Conservation (phyloP, 805 yeast genomes). For the Pichia insulana region DNA sequence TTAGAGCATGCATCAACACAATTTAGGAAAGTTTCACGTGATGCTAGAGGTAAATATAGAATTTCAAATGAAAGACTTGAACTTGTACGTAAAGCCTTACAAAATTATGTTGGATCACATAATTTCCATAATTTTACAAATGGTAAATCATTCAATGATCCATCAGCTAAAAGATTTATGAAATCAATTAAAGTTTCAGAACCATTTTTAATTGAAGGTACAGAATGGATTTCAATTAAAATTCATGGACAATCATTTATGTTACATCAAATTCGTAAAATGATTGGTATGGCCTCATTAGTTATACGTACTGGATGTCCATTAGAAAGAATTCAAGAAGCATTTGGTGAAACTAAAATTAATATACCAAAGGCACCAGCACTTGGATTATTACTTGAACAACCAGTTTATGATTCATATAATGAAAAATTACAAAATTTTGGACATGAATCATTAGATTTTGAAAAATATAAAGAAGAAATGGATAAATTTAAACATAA, state of each 20-base stretch:
- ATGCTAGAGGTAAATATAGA: slow-evolving; percentile 60
- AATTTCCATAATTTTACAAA: slow-evolving; percentile 52
- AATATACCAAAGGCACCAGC: slow-evolving; percentile 98
- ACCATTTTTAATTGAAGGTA: slow-evolving; percentile 85
- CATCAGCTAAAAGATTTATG: slow-evolving; percentile 80
- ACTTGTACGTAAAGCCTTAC: slow-evolving; percentile 58
- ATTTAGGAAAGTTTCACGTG: slow-evolving; percentile 56
- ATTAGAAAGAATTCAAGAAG: slow-evolving; percentile 59
- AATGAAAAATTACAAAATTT: slow-evolving; percentile 61
- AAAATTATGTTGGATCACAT: slow-evolving; percentile 75
- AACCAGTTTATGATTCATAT: slow-evolving; percentile 84
- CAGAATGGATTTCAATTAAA: slow-evolving; percentile 94
- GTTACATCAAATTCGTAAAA: slow-evolving; percentile 96
- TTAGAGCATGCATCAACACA: slow-evolving; percentile 31
- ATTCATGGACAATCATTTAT: slow-evolving; percentile 97
- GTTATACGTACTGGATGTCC: slow-evolving; percentile 85
- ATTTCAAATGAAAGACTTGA: slow-evolving; percentile 54
- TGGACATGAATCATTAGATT: slow-evolving; percentile 72
- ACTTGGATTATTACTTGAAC: slow-evolving; percentile 78
- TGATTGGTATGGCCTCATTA: slow-evolving; percentile 92
- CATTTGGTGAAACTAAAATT: slow-evolving; percentile 65
- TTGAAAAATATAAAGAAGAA: slow-evolving; percentile 52
- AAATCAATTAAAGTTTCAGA: slow-evolving; percentile 69
- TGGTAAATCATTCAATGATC: slow-evolving; percentile 65
- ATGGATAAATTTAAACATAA: slow-evolving; percentile 84